phyloP scores from a whole-genome alignment of 73 alveolate species.

The Tetrahymena thermophila region DNA sequence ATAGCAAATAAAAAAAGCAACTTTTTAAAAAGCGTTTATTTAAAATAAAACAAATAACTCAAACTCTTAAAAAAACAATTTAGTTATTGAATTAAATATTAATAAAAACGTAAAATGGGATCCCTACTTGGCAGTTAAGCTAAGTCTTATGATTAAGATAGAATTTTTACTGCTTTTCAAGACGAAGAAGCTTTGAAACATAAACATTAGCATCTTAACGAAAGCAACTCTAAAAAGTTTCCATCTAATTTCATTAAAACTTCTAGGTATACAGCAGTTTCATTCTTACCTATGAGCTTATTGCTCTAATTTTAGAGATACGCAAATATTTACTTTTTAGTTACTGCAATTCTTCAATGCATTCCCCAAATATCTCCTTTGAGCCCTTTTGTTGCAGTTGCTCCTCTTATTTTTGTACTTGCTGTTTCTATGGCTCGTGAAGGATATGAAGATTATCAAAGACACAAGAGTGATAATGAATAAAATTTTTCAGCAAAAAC shows the following conservation, averaged over 20 bases:
- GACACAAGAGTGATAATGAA: slow-evolving; percentile 80
- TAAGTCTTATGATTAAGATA: background rate
- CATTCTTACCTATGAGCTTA: slow-evolving; percentile 46
- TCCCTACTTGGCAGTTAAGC: background rate
- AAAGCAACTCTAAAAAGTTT: background rate
- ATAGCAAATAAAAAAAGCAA: too few species aligned
- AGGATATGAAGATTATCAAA: slow-evolving; percentile 83
- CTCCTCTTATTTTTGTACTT: slow-evolving; percentile 36
- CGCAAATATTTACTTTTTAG: slow-evolving; percentile 84
- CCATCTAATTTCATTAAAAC: background rate
- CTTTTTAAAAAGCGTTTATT: too few species aligned
- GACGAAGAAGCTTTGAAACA: background rate
- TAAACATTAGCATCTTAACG: background rate
- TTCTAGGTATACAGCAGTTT: slow-evolving; percentile 14
- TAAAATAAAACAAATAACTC: background rate
- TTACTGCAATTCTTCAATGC: slow-evolving; percentile 76
- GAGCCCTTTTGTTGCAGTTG: slow-evolving; percentile 55
- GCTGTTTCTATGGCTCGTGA: slow-evolving; percentile 33
- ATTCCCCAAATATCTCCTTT: slow-evolving; percentile 51
- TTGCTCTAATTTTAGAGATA: slow-evolving; percentile 79
- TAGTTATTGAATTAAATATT: background rate
- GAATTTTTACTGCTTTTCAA: background rate
- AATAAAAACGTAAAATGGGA: background rate
- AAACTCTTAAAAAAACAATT: background rate
- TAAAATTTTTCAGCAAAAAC: slow-evolving; percentile 29